Conservation (phyloP, 345 rosid species). For the Salix suchowensis region DNA sequence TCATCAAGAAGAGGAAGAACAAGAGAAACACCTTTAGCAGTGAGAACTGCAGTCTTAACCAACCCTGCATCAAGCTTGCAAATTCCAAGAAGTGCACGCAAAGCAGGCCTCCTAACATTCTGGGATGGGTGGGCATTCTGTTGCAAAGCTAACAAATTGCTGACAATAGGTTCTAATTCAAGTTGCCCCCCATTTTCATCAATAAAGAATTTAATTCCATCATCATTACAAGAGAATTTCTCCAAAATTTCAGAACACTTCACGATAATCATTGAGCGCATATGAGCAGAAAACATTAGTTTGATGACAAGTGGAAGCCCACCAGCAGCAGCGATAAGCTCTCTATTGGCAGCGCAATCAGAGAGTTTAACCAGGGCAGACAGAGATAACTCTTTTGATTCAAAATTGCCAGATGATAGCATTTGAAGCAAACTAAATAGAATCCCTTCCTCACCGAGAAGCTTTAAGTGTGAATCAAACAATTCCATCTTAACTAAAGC, state of each 20-base stretch:
- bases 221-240: constrained; percentile 37
- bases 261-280: constrained; percentile 28
- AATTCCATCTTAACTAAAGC: constrained; percentile 50
- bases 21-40: constrained; percentile 39
- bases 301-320: constrained; percentile 46
- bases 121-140: constrained; percentile 27
- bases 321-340: constrained; percentile 46
- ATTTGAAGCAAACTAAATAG: constrained; percentile 56
- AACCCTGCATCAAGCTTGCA: constrained; percentile 44
- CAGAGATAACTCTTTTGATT: constrained; percentile 46
- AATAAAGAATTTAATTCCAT: constrained; percentile 50
- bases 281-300: constrained; percentile 35
- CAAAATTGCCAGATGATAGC: constrained; percentile 33
- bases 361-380: constrained; percentile 45
- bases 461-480: constrained; percentile 41
- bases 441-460: constrained; percentile 54
- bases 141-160: constrained; percentile 43
- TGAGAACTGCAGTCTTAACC: constrained; percentile 58
- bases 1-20: constrained; percentile 65
- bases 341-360: constrained; percentile 39
- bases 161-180: constrained; percentile 41
- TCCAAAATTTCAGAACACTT: constrained; percentile 51
- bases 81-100: constrained; percentile 45
- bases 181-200: constrained; percentile 45
- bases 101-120: constrained; percentile 40